Evolutionary conservation across 1,139 yeast genomes (phyloP).

Genomic region (Trichomonascaceae sp.): DNA sequence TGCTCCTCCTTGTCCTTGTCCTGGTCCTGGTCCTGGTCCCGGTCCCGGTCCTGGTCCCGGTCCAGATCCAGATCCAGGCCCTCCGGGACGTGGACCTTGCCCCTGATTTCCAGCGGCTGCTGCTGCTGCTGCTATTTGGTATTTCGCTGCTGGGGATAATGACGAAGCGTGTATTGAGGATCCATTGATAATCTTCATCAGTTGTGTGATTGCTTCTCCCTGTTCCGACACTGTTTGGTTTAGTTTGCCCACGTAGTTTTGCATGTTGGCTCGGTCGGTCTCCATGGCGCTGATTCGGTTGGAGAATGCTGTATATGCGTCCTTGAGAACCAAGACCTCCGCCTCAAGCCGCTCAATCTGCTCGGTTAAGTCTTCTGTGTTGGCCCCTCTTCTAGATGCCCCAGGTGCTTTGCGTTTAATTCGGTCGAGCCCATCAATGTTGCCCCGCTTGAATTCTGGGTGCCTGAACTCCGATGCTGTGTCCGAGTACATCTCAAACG

Average conservation of each 20-base stretch:
- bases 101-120: too few relatives aligned
- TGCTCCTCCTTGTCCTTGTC: too few relatives aligned
- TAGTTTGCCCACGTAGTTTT: slow-evolving; percentile 1
- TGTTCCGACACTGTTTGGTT: not conserved
- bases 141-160: too few relatives aligned
- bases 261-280: slow-evolving; percentile 1
- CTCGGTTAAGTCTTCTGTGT: not conserved
- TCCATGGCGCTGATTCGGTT: not conserved
- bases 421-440: slow-evolving; percentile 57
- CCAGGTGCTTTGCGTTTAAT: slow-evolving; percentile 72
- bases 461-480: slow-evolving; percentile 87
- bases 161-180: too few relatives aligned
- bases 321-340: not conserved
- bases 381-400: slow-evolving; percentile 13
- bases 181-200: not conserved
- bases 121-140: too few relatives aligned
- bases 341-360: not conserved
- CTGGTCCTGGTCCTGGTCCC: too few relatives aligned
- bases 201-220: not conserved
- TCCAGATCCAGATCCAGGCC: too few relatives aligned
- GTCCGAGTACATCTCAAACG: slow-evolving; percentile 50
- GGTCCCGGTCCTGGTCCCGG: too few relatives aligned
- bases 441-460: slow-evolving; percentile 69
- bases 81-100: too few relatives aligned
- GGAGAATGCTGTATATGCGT: not conserved